Evolutionary conservation across 2,329 filamentous ascomycete genomes (phyloP).

Genomic region (Penicillium nordicum): DNA sequence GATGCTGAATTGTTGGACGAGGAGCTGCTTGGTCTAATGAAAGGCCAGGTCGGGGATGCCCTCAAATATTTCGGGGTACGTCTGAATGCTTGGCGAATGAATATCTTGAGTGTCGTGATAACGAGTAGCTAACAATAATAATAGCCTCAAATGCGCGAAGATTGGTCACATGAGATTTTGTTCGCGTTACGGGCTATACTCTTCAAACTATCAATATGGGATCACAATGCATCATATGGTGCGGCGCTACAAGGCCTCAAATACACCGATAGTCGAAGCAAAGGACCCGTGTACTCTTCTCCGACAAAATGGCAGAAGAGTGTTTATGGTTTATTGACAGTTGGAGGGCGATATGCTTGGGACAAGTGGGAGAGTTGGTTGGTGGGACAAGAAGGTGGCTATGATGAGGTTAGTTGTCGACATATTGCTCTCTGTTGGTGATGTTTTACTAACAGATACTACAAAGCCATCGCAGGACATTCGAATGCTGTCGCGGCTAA

Average conservation of each 20-base stretch:
- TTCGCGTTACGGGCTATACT: slow-evolving; percentile 72
- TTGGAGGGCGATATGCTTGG: slow-evolving; percentile 87
- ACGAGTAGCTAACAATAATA: background rate
- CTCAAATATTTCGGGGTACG: slow-evolving; percentile 78
- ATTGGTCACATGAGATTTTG: slow-evolving; percentile 83
- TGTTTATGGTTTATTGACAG: slow-evolving; percentile 77
- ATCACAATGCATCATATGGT: slow-evolving; percentile 92
- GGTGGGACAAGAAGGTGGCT: slow-evolving; percentile 70
- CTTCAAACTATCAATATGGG: slow-evolving; percentile 96
- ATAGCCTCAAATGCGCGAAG: slow-evolving; percentile 67
- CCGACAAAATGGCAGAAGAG: slow-evolving; percentile 81
- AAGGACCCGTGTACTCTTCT: slow-evolving; percentile 59
- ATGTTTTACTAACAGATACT: slow-evolving; percentile 13
- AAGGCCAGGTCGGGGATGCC: slow-evolving; percentile 79
- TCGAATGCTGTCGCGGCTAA: slow-evolving; percentile 62
- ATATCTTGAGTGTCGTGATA: background rate
- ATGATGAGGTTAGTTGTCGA: slow-evolving; percentile 51
- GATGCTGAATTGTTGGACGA: slow-evolving; percentile 94
- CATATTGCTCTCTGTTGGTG: background rate
- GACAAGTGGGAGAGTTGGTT: slow-evolving; percentile 87
- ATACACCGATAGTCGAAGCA: slow-evolving; percentile 76
- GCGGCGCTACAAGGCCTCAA: slow-evolving; percentile 87
- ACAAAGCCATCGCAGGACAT: slow-evolving; percentile 49
- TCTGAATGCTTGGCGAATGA: background rate
- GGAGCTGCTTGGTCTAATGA: slow-evolving; percentile 81